Evolutionary conservation across 352 stramenopile species (phyloP).

Genomic region (Globisporangium spiculum): DNA sequence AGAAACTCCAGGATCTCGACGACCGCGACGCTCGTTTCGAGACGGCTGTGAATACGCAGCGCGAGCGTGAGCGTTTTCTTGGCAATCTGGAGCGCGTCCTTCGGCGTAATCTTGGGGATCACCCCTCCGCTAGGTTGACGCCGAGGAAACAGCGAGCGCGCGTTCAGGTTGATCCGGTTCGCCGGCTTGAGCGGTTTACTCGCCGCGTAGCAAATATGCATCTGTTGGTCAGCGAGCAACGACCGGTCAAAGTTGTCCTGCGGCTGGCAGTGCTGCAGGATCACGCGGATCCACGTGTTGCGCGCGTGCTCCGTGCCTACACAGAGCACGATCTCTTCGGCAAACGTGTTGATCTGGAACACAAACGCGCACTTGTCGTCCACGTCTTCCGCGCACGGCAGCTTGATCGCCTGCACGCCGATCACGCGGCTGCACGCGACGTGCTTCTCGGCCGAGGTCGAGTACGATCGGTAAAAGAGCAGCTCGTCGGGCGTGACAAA

Average conservation of each 20-base stretch:
- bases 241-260: conserved; percentile 44
- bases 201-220: conserved; percentile 28
- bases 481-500: conserved; percentile 55
- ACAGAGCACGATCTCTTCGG: conserved; percentile 74
- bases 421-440: conserved; percentile 48
- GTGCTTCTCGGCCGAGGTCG: conserved; percentile 48
- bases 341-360: conserved; percentile 70
- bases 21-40: conserved; percentile 36
- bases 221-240: conserved; percentile 5
- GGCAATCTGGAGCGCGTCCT: conserved; percentile 33
- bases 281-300: conserved; percentile 60
- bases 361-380: conserved; percentile 39
- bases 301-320: conserved; percentile 56
- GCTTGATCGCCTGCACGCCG: conserved; percentile 33
- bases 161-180: conserved; percentile 58
- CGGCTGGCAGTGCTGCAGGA: conserved; percentile 55
- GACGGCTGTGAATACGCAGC: conserved; percentile 31
- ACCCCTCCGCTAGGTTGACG: not conserved
- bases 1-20: conserved; percentile 64
- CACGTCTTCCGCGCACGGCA: conserved; percentile 24
- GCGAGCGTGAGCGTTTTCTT: conserved; percentile 21
- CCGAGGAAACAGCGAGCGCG: conserved; percentile 51
- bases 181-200: conserved; percentile 41
- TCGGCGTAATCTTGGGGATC: not conserved
- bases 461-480: conserved; percentile 70